Percentiles rank a stretch among this genome's conserved stretches.
Evolutionary conservation across 148 eudicot genomes (phyloP).

Genomic region (Arctostaphylos glauca): DNA sequence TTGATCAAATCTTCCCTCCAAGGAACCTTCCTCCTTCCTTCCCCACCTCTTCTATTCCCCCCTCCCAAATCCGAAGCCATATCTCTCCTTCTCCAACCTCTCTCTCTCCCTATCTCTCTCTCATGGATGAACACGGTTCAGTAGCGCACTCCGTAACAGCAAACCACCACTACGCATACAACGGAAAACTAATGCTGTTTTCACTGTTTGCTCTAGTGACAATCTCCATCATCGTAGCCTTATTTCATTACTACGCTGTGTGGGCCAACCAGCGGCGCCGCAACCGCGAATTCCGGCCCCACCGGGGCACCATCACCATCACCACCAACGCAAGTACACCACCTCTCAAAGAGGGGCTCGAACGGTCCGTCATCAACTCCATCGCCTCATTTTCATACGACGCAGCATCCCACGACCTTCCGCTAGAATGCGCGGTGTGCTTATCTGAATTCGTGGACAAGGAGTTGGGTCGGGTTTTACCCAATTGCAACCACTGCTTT

Average conservation of each 20-base stretch:
- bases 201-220: constrained; percentile 24
- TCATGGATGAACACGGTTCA: background rate
- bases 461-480: constrained; percentile 34
- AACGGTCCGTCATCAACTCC: constrained; percentile 19
- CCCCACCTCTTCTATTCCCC: background rate
- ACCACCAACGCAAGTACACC: background rate
- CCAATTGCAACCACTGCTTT: constrained; percentile 42
- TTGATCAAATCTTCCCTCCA: background rate
- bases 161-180: constrained; percentile 13
- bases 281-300: background rate
- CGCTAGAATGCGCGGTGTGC: constrained; percentile 48
- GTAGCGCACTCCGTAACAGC: background rate
- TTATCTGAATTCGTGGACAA: constrained; percentile 34
- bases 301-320: background rate
- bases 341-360: constrained; percentile 18
- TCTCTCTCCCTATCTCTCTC: background rate
- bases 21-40: constrained; percentile 10
- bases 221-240: constrained; percentile 19
- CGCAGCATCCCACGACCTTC: background rate
- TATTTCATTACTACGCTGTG: constrained; percentile 25
- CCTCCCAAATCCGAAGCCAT: background rate
- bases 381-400: constrained; percentile 18
- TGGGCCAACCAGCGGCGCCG: constrained; percentile 19
- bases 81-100: background rate
- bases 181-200: constrained; percentile 26